These are phyloP conservation scores for Lathyrus tuberosus DNA, from an alignment of 306 rosid species.

Conservation along the genomic window DNA sequence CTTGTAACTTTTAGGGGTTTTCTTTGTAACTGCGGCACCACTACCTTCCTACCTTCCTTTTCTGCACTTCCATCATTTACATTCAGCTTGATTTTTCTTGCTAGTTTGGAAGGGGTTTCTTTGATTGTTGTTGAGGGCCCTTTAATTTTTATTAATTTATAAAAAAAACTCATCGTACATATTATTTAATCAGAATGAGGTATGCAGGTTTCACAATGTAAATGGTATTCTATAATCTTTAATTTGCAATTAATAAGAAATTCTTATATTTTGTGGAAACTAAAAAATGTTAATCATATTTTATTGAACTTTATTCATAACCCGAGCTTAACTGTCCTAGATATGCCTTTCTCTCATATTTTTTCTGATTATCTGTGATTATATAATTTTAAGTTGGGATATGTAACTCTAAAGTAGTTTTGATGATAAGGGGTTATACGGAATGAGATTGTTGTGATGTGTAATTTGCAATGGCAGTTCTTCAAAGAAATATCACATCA, in stretches of 20 bases:
- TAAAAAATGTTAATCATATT: constrained; percentile 3
- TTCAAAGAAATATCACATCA: constrained; percentile 3
- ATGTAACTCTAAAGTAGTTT: constrained; percentile 5
- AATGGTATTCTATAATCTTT: not conserved
- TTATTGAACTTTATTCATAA: constrained; percentile 11
- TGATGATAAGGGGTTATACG: not conserved
- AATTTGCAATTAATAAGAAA: constrained; percentile 8
- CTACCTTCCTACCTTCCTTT: constrained; percentile 10
- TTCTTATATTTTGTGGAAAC: constrained; percentile 14
- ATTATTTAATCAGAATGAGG: not conserved
- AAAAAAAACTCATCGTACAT: not conserved
- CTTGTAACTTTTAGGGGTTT: constrained; percentile 16
- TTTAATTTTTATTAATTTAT: constrained; percentile 6
- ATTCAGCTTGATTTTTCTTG: constrained; percentile 29
- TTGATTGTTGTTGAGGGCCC: not conserved
- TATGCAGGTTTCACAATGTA: constrained; percentile 3
- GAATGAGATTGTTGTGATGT: constrained; percentile 1
- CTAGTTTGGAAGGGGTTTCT: not conserved
- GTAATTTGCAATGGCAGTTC: constrained; percentile 24
- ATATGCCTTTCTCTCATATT: constrained; percentile 12
- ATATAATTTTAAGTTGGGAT: constrained; percentile 28
- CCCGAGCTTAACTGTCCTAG: not conserved
- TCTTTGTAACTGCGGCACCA: not conserved
- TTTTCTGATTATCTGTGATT: not conserved
- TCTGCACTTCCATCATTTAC: constrained; percentile 1